Evolutionary conservation across 2,329 filamentous ascomycete species (phyloP).

Genomic region (Aspergillus aculeatus): DNA sequence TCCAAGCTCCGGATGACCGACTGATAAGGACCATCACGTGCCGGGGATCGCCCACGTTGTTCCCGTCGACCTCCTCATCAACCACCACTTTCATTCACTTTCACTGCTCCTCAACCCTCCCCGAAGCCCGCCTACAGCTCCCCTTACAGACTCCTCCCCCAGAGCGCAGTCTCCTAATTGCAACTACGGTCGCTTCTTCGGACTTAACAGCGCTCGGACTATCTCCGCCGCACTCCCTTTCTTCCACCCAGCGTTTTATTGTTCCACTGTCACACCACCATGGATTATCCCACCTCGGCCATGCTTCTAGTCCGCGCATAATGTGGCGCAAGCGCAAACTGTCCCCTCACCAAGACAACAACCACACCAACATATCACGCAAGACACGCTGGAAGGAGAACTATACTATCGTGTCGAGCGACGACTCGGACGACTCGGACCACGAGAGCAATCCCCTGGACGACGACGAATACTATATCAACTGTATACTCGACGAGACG

Average conservation of each 20-base stretch:
- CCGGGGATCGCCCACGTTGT: conserved; percentile 26
- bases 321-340: conserved; percentile 26
- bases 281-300: conserved; percentile 18
- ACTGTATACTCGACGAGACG: conserved; percentile 38
- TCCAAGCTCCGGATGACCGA: neutral
- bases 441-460: conserved; percentile 16
- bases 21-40: conserved; percentile 35
- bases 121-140: conserved; percentile 10
- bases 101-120: conserved; percentile 5
- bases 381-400: conserved; percentile 10
- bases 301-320: conserved; percentile 24
- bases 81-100: conserved; percentile 3
- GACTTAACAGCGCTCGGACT: neutral
- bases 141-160: neutral
- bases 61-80: conserved; percentile 17
- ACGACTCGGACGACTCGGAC: conserved; percentile 14
- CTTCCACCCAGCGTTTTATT: neutral
- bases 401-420: conserved; percentile 14
- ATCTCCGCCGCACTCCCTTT: neutral
- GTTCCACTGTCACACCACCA: conserved; percentile 13
- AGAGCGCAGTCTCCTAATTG: neutral
- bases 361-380: conserved; percentile 6
- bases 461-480: conserved; percentile 37
- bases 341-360: conserved; percentile 17
- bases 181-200: neutral